These are phyloP conservation scores for Penicillium pulvis DNA, from an alignment of 495 filamentous ascomycete species.

Conservation along the genomic window DNA sequence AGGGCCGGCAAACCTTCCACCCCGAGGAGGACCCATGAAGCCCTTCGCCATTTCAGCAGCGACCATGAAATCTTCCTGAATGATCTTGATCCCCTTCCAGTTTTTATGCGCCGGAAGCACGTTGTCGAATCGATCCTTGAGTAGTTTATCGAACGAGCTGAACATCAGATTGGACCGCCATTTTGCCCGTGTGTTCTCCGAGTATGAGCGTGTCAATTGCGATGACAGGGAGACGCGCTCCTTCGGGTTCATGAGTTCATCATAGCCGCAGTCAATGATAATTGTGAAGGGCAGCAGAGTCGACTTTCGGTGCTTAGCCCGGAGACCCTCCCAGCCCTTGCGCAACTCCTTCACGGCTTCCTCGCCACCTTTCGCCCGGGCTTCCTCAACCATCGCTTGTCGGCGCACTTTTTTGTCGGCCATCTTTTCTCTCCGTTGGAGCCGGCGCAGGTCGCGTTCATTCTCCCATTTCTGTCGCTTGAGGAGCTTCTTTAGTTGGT, in stretches of 20 bases:
- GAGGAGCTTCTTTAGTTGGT: constrained; percentile 72
- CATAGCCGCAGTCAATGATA: constrained; percentile 89
- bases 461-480: constrained; percentile 68
- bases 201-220: constrained; percentile 87
- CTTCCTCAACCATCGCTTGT: constrained; percentile 39
- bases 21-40: constrained; percentile 56
- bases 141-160: constrained; percentile 71
- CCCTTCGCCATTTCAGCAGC: constrained; percentile 61
- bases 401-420: constrained; percentile 64
- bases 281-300: constrained; percentile 70
- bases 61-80: constrained; percentile 67
- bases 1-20: constrained; percentile 56
- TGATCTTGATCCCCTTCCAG: constrained; percentile 78
- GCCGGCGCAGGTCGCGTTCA: constrained; percentile 67
- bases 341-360: constrained; percentile 35
- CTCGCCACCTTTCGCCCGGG: constrained; percentile 29
- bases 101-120: constrained; percentile 64
- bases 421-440: constrained; percentile 70
- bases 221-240: constrained; percentile 79
- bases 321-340: constrained; percentile 36
- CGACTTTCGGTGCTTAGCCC: constrained; percentile 34
- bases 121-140: constrained; percentile 79
- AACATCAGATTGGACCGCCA: constrained; percentile 71
- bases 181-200: constrained; percentile 70
- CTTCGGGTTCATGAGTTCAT: constrained; percentile 80